phyloP scores from a whole-genome alignment of 768 basidiomycete genomes.

The Termitomyces bulborhizus region DNA sequence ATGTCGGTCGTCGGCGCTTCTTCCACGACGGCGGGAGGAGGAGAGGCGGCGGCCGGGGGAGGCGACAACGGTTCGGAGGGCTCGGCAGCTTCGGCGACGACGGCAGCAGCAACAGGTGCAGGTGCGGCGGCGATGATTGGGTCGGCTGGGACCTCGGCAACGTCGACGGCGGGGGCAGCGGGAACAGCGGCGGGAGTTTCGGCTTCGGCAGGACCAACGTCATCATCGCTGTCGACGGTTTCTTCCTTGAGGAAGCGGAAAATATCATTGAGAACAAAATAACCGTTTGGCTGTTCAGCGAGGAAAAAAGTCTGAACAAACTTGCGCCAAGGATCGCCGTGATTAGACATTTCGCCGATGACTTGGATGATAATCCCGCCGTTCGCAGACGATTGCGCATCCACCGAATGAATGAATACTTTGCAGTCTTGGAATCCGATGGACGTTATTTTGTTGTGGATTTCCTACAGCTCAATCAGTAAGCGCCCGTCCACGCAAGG shows the following conservation, averaged over 20 bases:
- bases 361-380: slow-evolving; percentile 99
- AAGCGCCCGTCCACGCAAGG: too few relatives aligned
- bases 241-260: slow-evolving; percentile 99
- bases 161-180: slow-evolving; percentile 21
- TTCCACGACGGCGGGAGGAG: slow-evolving; percentile 24
- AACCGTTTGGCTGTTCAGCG: slow-evolving; percentile 97
- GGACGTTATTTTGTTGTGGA: slow-evolving; percentile 91
- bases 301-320: slow-evolving; percentile 99
- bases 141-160: slow-evolving; percentile 16
- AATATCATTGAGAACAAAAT: slow-evolving; percentile 99
- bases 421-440: slow-evolving; percentile 96
- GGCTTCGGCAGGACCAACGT: background rate
- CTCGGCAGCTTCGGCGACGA: slow-evolving; percentile 27
- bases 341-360: slow-evolving; percentile 98
- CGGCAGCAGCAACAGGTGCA: slow-evolving; percentile 23
- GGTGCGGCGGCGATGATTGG: slow-evolving; percentile 25
- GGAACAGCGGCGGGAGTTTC: too few relatives aligned
- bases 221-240: slow-evolving; percentile 61
- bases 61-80: slow-evolving; percentile 33
- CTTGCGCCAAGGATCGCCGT: slow-evolving; percentile 89
- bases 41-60: slow-evolving; percentile 25
- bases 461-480: slow-evolving; percentile 56
- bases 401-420: slow-evolving; percentile 98
- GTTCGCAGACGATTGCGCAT: slow-evolving; percentile 91
- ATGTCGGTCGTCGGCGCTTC: slow-evolving; percentile 37